Base-by-base conservation (phyloP, 805 yeast species). In the Wickerhamiella occidentalis region DNA sequence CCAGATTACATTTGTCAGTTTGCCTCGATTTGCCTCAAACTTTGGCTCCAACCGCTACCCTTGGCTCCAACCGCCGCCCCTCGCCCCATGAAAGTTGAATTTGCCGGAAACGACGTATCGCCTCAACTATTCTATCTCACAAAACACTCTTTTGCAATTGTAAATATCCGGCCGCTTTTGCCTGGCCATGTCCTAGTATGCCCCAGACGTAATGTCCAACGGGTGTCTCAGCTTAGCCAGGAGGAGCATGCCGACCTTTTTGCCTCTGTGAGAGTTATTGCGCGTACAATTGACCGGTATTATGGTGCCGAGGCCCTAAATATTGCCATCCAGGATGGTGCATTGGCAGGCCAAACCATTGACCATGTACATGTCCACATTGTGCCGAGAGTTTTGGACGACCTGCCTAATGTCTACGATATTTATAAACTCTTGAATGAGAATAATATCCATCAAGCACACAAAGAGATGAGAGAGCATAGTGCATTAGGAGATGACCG, bases 281-380 rank as follows among this genome's bases (percentile, higher is more conserved):
- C 86, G 53, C 66, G 68, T 48, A 82, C 87, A 54, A 79, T 92
- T 13, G 79, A 74, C 54, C 59, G 71, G 51, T 68, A 73, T 11
- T 92, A 80, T 63, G 72, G 79, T 30, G 94, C 96, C 1, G 94
- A 88, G 56, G 72, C 95, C 1, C 61, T 87, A 52, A 94, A 94
- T 61, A 74, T 92, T 36, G 90, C 96, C 9, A 85, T 94, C 52
- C 99, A 92, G 63, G 99, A 92, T 62, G 98, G 98, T 0, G 84
- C 87, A 0, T 86, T 86, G 45, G 90, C 96, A 1, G 98, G 98
- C 3, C 98, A 92, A 62, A 77, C 88, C n/a, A 80, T 92, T 2
- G 95, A 96, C 4, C 98, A 92, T 65, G 72, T 90, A 25, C 98
- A 92, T 64, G 82, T 95, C 18, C 99, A 92, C 63, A 67, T 92